A percentile compares a stretch with the other conserved stretches of the same genome.
These are phyloP conservation scores for Cyberlindnera misumaiensis DNA, from an alignment of 805 yeast genomes.

Conservation along the genomic window DNA sequence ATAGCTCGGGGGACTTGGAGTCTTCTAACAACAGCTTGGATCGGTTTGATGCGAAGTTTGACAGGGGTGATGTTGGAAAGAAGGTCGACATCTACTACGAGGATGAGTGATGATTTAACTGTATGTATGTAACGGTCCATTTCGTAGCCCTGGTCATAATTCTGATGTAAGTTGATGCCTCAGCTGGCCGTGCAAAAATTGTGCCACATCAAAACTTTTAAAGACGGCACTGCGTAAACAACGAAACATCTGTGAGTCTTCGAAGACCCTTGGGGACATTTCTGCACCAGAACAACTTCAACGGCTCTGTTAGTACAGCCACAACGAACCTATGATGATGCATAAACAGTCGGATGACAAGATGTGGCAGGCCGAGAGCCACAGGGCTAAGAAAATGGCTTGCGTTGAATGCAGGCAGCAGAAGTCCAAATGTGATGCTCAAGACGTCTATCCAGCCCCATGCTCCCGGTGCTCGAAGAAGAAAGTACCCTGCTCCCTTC, in stretches of 20 bases:
- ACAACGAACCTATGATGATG: no score
- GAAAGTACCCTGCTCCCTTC: conserved; percentile 61
- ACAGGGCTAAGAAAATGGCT: conserved; percentile 54
- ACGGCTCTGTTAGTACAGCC: no score
- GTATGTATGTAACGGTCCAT: no score
- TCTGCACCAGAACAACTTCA: no score
- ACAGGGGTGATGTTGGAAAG: conserved; percentile 34
- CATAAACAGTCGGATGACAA: no score
- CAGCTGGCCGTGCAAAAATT: no score
- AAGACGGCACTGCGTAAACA: background rate
- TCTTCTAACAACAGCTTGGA: conserved; percentile 10
- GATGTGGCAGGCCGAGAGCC: background rate
- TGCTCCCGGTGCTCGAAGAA: conserved; percentile 79
- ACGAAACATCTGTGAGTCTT: background rate
- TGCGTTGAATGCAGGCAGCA: conserved; percentile 97
- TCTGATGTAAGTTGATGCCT: no score
- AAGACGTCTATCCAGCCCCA: conserved; percentile 64
- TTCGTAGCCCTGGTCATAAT: no score
- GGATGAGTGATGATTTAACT: background rate
- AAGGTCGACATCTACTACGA: conserved; percentile 24
- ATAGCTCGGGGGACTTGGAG: background rate
- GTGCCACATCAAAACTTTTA: conserved; percentile 1
- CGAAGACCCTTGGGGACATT: no score
- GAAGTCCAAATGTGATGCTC: conserved; percentile 86
- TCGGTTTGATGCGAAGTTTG: conserved; percentile 32